Evolutionary conservation across 371 early-diverging fungal genomes (phyloP).

Genomic region (Mucor piriformis): DNA sequence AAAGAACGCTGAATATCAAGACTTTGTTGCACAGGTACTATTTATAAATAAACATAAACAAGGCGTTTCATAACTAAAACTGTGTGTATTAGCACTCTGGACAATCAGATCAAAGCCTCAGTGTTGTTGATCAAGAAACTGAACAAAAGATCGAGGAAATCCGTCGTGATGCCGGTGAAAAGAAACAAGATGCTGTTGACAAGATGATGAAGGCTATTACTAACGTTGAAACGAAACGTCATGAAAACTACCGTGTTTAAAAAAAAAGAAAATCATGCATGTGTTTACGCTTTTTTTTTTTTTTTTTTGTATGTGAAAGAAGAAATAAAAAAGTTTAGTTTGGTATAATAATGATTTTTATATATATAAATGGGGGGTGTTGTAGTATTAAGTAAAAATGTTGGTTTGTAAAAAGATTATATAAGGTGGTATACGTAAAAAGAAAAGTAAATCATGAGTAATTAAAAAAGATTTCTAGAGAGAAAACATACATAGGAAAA

Average conservation of each 20-base stretch:
- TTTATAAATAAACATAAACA: conserved; percentile 3
- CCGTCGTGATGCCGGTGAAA: conserved; percentile 61
- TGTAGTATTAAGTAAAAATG: not conserved
- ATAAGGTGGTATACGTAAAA: not conserved
- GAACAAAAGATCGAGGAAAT: conserved; percentile 77
- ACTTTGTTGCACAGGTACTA: conserved; percentile 80
- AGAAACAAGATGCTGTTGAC: conserved; percentile 73
- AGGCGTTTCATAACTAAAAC: not conserved
- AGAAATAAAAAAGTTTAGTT: not conserved
- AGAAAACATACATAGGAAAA: not conserved
- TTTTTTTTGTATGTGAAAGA: not conserved
- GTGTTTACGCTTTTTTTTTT: conserved; percentile 5
- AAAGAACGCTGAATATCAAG: conserved; percentile 83
- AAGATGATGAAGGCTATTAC: conserved; percentile 76
- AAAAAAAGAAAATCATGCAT: not conserved
- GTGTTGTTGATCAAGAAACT: conserved; percentile 78
- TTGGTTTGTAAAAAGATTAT: not conserved
- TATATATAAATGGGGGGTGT: not conserved
- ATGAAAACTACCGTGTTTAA: conserved; percentile 58
- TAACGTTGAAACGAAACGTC: conserved; percentile 75
- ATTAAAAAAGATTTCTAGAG: not conserved
- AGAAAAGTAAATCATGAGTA: not conserved
- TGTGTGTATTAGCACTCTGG: conserved; percentile 67
- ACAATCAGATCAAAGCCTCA: conserved; percentile 68
- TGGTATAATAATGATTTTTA: too few relatives aligned